Evolutionary conservation across 148 eudicot genomes (phyloP), one percentile per base, ranked within the genome.

Genomic region (Amaranthus palmeri): DNA sequence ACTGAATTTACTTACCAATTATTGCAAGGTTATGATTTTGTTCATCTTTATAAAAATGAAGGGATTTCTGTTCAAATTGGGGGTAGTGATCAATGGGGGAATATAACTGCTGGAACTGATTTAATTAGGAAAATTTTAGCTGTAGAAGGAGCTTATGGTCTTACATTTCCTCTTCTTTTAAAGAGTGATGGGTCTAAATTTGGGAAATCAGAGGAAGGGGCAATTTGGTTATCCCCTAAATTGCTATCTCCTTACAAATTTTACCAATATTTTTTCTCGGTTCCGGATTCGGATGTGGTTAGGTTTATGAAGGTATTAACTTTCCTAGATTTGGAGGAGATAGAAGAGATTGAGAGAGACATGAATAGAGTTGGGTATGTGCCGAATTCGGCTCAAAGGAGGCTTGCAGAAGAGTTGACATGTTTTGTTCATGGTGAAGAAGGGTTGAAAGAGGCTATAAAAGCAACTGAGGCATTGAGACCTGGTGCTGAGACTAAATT

Each of bases 31-130:
- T 93, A 88, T 67, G 98, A 93, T 83, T 93, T 90, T 61, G 72
- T 93, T 3, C 79, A 87, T 76, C 77, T 93, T 52, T 90, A 77
- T 49, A 62, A 76, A 41, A 81, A 83, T 7, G 79, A 88, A 17
- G 88, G 89, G 6, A 87, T 93, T 42, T 80, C 56, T 66, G 95
- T 88, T 57, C 98, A 93, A 68, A 87, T 93, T 62, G 98, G 98
- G 0, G 98, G 98, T 3, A 90, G 96, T 77, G 98, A 93, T 74
- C 98, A 93, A 59, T 93, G 98, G 98, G 98, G 96, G 4, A 93
- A 93, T 68, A 93, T 93, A 53, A 93, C 96, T 0, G 98, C 92
- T 0, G 98, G 98, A 13, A 90, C 98, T 0, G 98, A 93, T 47
- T 87, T 93, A 12, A 87, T 93, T 74, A 80, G 96, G 12, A 84